Evolutionary conservation across 139 green algal species (phyloP).

Genomic region (Chlorella sp.): DNA sequence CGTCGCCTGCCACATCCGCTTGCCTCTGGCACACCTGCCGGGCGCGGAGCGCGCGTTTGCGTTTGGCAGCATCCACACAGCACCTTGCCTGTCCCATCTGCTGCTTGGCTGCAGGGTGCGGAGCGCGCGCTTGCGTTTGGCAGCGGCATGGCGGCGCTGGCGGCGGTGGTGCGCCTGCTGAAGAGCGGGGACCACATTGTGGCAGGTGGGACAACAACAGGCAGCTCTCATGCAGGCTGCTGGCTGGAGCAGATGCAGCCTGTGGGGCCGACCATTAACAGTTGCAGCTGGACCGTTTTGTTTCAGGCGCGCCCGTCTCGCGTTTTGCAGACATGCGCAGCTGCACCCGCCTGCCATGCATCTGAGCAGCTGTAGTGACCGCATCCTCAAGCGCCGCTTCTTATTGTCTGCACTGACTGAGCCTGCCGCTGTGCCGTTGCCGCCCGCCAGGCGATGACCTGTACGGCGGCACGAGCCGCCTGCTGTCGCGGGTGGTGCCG

Average conservation of each 20-base stretch:
- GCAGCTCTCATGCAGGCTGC: too few relatives aligned
- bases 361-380: too few relatives aligned
- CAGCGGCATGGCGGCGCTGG: conserved; percentile 95
- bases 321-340: too few relatives aligned
- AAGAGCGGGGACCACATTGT: conserved; percentile 79
- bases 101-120: conserved; percentile 56
- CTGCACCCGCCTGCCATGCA: too few relatives aligned
- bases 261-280: too few relatives aligned
- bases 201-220: too few relatives aligned
- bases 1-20: not conserved
- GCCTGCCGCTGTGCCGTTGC: too few relatives aligned
- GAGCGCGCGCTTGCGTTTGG: conserved; percentile 90
- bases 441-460: conserved; percentile 99
- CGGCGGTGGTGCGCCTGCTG: conserved; percentile 55
- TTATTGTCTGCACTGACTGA: too few relatives aligned
- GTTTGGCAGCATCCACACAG: conserved; percentile 71
- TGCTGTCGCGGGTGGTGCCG: conserved; percentile 77
- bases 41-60: conserved; percentile 85
- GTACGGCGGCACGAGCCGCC: conserved; percentile 93
- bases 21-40: conserved; percentile 10
- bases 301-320: too few relatives aligned
- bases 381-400: too few relatives aligned
- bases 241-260: too few relatives aligned
- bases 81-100: not conserved
- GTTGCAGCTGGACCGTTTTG: too few relatives aligned